Conservation (phyloP, 805 yeast species). For the Candida maris region DNA sequence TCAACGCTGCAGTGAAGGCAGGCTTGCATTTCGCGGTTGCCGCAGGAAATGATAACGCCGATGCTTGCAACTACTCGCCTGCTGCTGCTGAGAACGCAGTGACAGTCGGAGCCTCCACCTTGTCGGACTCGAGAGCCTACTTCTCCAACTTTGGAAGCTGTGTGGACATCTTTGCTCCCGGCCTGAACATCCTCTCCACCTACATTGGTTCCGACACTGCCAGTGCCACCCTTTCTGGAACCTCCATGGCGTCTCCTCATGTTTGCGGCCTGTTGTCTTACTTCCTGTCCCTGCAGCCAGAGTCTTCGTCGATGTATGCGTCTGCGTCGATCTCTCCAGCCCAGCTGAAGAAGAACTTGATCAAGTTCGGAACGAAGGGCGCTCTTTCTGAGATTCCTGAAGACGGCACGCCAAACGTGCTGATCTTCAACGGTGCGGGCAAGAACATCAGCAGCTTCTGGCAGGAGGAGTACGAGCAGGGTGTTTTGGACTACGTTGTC, state of each 20-base stretch:
- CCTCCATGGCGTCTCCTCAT: constrained; percentile 98
- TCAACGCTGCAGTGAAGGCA: constrained; percentile 81
- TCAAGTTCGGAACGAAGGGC: constrained; percentile 62
- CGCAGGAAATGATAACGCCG: constrained; percentile 91
- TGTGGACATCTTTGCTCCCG: constrained; percentile 97
- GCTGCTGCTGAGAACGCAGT: constrained; percentile 81
- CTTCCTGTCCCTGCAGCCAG: constrained; percentile 83
- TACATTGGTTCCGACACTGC: constrained; percentile 74
- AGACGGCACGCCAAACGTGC: constrained; percentile 66
- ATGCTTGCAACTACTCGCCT: constrained; percentile 91
- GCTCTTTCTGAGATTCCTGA: constrained; percentile 59
- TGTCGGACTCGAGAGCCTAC: constrained; percentile 85
- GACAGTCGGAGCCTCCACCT: constrained; percentile 93
- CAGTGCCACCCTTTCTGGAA: constrained; percentile 85
- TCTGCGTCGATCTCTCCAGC: constrained; percentile 61
- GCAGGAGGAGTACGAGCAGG: constrained; percentile 29
- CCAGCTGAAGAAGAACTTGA: constrained; percentile 71
- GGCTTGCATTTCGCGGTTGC: constrained; percentile 94
- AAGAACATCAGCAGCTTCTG: constrained; percentile 65
- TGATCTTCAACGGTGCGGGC: constrained; percentile 82
- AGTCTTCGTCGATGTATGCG: constrained; percentile 58
- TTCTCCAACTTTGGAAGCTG: constrained; percentile 95
- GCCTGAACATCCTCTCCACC: constrained; percentile 81
- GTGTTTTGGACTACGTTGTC: constrained; percentile 4
- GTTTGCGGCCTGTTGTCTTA: constrained; percentile 89